A percentile compares a stretch with the other conserved stretches of the same genome.
Conservation (phyloP, 1,284 basidiomycete species). For the Melampsora americana region DNA sequence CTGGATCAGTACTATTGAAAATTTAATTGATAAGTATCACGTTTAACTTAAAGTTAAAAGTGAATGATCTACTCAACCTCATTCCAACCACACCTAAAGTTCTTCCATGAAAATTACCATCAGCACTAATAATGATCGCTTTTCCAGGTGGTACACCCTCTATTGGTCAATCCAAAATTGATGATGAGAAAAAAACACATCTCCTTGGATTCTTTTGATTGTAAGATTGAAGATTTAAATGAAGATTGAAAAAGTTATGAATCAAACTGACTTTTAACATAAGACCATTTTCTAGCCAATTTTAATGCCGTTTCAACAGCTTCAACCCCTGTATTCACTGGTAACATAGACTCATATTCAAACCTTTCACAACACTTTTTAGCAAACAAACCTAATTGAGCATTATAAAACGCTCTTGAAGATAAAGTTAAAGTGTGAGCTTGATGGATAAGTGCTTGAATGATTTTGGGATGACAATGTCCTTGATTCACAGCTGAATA, state of each 20-base stretch:
- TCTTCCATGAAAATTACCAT: conserved; percentile 93
- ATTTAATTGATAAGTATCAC: conserved; percentile 55
- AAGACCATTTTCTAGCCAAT: conserved; percentile 54
- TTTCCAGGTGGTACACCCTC: conserved; percentile 79
- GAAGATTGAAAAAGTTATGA: no score
- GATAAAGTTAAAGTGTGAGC: conserved; percentile 86
- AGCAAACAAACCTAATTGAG: conserved; percentile 82
- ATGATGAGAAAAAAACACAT: no score
- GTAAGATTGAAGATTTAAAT: no score
- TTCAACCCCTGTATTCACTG: conserved; percentile 99
- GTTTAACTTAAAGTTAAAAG: conserved; percentile 32
- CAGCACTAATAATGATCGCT: conserved; percentile 81
- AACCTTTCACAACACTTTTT: conserved; percentile 79
- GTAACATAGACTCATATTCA: conserved; percentile 91
- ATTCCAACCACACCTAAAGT: conserved; percentile 83
- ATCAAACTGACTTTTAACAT: conserved; percentile 29
- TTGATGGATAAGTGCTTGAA: conserved; percentile 76
- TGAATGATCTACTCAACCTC: conserved; percentile 46
- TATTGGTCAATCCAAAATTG: conserved; percentile 51
- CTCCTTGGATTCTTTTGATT: no score
- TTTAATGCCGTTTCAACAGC: conserved; percentile 83
- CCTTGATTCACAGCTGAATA: conserved; percentile 83
- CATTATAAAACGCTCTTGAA: conserved; percentile 94
- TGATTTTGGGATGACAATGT: conserved; percentile 90
- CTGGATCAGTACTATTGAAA: conserved; percentile 67